Base-by-base conservation (phyloP, 2,329 filamentous ascomycete genomes). In the Ilyonectria destructans region DNA sequence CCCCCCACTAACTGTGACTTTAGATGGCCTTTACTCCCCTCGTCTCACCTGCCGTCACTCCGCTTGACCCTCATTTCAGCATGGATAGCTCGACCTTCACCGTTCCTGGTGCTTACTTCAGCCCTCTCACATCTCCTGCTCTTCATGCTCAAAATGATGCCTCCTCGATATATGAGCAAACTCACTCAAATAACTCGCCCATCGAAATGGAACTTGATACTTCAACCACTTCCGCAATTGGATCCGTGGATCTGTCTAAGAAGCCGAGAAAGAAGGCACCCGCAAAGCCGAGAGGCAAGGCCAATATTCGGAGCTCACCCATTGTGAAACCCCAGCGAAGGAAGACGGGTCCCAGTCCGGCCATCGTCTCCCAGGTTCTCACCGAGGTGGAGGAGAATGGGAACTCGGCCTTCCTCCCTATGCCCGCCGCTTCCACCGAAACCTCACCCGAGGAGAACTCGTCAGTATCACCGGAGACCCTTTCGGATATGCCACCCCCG, bases 41-140 rank as follows among this genome's bases (percentile, higher is more conserved):
- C 33, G 93, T 93, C 12, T 95, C 93, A 19, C 93, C 93, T n/a
- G 93, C 93, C 5, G 93, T 96, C 49, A 95, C 93, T 2, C 93
- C 93, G 23, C 85, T 95, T 58, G 93, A 95, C 76, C 85, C 89
- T 48, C 90, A 91, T 71, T 94, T 93, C 77, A 85, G 87, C 52
- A 83, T 89, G 67, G 88, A 90, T 26, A 82, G 81, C 35, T 83
- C 64, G 17, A 58, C 84, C 55, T 93, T 90, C 74, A 87, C 88
- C 6, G 86, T 93, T 4, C 90, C 92, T 0, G 89, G 88, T 40
- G 88, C 92, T 37, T 96, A 95, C 81, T 95, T 96, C 79, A 96
- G 93, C 77, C 93, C 93, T 10, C 85, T 96, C 56, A 95, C 92
- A 6, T 96, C 93, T 17, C 93, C 93, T 1, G 93, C 93, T 4